Conservation (phyloP, 257 asterid species). For the Solanum ahanhuiri region DNA sequence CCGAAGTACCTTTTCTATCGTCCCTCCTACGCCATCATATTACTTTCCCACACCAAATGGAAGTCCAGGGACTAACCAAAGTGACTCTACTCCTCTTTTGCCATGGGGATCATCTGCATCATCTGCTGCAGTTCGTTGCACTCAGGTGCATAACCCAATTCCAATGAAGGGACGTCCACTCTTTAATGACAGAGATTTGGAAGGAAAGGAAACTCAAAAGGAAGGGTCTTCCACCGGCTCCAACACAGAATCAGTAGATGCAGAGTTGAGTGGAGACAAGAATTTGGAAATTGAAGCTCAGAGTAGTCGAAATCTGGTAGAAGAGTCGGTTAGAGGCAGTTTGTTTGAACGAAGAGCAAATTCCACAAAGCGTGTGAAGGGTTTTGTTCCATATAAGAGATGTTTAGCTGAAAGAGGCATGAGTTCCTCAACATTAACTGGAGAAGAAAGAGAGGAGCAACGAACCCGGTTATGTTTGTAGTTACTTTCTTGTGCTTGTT, state of each 20-base stretch:
- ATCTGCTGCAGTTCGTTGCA: slow-evolving; percentile 4
- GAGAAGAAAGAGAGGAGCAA: slow-evolving; percentile 51
- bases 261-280: slow-evolving; percentile 12
- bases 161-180: slow-evolving; percentile 31
- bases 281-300: slow-evolving; percentile 19
- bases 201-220: slow-evolving; percentile 18
- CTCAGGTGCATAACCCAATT: slow-evolving; percentile 43
- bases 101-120: slow-evolving; percentile 34
- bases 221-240: slow-evolving; percentile 48
- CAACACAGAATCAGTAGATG: slow-evolving; percentile 19
- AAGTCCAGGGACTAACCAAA: neutral
- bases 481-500: neutral
- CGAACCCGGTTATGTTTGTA: slow-evolving; percentile 49
- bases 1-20: slow-evolving; percentile 4
- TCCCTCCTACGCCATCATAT: slow-evolving; percentile 3
- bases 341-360: slow-evolving; percentile 16
- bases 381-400: slow-evolving; percentile 81
- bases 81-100: slow-evolving; percentile 4
- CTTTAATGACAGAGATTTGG: slow-evolving; percentile 14
- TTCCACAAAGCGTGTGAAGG: slow-evolving; percentile 28
- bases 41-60: neutral
- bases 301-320: neutral
- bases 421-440: slow-evolving; percentile 14
- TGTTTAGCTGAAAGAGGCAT: slow-evolving; percentile 34
- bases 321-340: slow-evolving; percentile 18